These are phyloP conservation scores for Auxenochlorella pyrenoidosa DNA, from an alignment of 139 green algal species.

Conservation along the genomic window DNA sequence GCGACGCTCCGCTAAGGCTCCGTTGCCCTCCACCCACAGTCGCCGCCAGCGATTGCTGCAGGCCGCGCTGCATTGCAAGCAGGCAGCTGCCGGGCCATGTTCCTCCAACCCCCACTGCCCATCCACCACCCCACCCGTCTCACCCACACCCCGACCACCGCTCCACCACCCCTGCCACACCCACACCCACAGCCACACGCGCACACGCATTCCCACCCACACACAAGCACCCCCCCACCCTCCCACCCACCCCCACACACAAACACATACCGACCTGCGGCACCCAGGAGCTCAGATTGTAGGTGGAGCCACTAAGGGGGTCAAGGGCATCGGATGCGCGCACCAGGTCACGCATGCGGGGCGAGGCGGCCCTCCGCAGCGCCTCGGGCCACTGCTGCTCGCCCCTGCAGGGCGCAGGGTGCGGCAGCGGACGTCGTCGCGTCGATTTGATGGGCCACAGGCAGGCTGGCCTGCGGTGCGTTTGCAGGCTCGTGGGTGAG, in stretches of 20 bases:
- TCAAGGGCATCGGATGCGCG: not conserved
- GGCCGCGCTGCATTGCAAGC: not conserved
- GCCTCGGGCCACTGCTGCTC: not conserved
- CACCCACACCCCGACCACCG: too few relatives aligned
- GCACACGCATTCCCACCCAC: too few relatives aligned
- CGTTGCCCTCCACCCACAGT: not conserved
- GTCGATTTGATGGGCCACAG: too few relatives aligned
- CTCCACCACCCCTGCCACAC: too few relatives aligned
- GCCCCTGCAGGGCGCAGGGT: not conserved
- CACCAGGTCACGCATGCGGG: not conserved
- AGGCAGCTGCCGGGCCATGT: not conserved
- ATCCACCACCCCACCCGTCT: too few relatives aligned
- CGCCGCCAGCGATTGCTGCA: not conserved
- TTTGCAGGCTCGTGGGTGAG: too few relatives aligned
- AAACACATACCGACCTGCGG: too few relatives aligned
- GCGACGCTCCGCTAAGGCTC: not conserved
- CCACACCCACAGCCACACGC: too few relatives aligned
- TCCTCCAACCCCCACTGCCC: too few relatives aligned
- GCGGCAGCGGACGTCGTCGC: too few relatives aligned
- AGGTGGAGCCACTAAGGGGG: not conserved
- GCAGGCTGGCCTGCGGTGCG: too few relatives aligned
- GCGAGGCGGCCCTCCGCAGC: not conserved
- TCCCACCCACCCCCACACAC: too few relatives aligned
- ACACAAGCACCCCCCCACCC: not conserved
- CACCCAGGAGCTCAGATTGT: not conserved